phyloP scores from a whole-genome alignment of 306 rosid species.

The Lupinus albus region DNA sequence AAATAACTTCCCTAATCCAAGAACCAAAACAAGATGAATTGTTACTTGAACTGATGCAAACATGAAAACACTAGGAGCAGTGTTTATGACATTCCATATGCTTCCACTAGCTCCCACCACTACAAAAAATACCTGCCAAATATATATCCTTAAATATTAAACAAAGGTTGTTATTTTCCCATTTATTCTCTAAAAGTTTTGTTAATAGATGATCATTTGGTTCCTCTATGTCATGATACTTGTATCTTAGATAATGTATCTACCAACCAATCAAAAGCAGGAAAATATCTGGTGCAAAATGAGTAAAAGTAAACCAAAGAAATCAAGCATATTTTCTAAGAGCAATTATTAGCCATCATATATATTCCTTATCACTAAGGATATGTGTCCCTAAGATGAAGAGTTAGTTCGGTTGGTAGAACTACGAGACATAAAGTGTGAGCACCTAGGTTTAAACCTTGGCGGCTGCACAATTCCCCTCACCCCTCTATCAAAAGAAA shows the following conservation, averaged over 20 bases:
- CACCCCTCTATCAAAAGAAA: too few relatives aligned
- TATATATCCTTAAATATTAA: neutral
- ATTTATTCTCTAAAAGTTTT: slow-evolving; percentile 9
- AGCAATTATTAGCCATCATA: neutral
- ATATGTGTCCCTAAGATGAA: too few relatives aligned
- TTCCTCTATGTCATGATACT: neutral
- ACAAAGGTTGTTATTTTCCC: neutral
- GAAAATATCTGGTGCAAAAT: neutral
- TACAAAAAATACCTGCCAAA: slow-evolving; percentile 58
- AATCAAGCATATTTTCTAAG: neutral
- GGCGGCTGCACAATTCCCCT: too few relatives aligned
- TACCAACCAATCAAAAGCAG: neutral
- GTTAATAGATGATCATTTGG: neutral
- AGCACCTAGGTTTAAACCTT: too few relatives aligned
- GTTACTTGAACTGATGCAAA: slow-evolving; percentile 75
- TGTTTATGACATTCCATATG: slow-evolving; percentile 63
- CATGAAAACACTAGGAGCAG: slow-evolving; percentile 65
- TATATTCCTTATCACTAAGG: neutral
- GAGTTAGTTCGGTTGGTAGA: too few relatives aligned
- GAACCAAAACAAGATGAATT: slow-evolving; percentile 60
- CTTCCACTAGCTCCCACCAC: slow-evolving; percentile 77
- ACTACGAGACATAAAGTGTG: too few relatives aligned
- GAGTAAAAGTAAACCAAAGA: slow-evolving; percentile 15
- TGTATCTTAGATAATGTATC: neutral
- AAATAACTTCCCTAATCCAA: slow-evolving; percentile 65